Evolutionary conservation across 345 rosid genomes (phyloP).

Genomic region (Pistacia atlantica): DNA sequence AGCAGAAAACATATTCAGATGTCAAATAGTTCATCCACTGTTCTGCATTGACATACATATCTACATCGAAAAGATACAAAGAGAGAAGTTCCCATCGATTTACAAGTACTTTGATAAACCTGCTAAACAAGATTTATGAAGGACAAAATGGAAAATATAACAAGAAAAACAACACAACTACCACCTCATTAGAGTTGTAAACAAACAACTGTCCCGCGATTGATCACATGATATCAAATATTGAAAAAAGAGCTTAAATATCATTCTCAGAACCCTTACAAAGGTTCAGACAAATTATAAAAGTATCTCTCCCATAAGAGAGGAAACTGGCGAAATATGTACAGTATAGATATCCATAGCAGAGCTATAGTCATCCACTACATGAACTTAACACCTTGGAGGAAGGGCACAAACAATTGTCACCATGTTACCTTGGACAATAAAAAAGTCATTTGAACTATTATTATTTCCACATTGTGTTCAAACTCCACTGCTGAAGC

Average conservation of each 20-base stretch:
- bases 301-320: background rate
- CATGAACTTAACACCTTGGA: background rate
- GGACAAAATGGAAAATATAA: background rate
- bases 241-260: too few relatives aligned
- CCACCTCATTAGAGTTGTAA: too few relatives aligned
- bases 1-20: slow-evolving; percentile 11
- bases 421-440: background rate
- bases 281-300: background rate
- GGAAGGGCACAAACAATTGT: too few relatives aligned
- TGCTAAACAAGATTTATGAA: background rate
- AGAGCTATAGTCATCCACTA: background rate
- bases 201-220: background rate
- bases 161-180: background rate
- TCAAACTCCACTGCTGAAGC: background rate
- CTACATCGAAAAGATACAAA: background rate
- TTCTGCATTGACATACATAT: background rate
- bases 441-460: too few relatives aligned
- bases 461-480: background rate
- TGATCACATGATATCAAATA: background rate
- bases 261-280: background rate
- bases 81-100: background rate
- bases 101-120: background rate
- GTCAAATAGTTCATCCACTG: background rate
- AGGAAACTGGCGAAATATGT: background rate
- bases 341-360: background rate